phyloP scores from a whole-genome alignment of 106 monocot genomes.

The Narthecium ossifragum region DNA sequence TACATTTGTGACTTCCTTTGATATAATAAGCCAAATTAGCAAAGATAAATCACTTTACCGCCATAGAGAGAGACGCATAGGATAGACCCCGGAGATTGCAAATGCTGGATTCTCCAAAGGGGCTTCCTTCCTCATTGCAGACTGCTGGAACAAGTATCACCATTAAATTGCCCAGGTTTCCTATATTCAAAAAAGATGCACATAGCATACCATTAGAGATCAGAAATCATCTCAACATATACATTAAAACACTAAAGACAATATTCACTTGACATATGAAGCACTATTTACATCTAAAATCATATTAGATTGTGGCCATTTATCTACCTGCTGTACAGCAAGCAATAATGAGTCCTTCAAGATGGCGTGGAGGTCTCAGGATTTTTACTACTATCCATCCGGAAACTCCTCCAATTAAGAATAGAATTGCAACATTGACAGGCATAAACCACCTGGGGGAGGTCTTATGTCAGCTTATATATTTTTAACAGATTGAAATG shows the following conservation, averaged over 20 bases:
- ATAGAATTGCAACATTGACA: slow-evolving; percentile 55
- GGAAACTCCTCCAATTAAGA: slow-evolving; percentile 44
- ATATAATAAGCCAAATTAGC: not conserved
- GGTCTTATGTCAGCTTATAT: no score
- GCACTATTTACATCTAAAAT: no score
- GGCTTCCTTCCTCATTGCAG: slow-evolving; percentile 18
- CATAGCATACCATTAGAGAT: not conserved
- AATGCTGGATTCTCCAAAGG: slow-evolving; percentile 22
- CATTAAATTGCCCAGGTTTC: slow-evolving; percentile 31
- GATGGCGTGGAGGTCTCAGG: slow-evolving; percentile 36
- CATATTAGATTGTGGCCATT: no score
- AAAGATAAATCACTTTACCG: slow-evolving; percentile 6
- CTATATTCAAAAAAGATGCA: slow-evolving; percentile 1
- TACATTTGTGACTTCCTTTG: not conserved
- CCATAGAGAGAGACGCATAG: slow-evolving; percentile 38
- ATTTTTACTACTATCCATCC: slow-evolving; percentile 76
- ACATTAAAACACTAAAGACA: not conserved
- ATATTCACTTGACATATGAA: not conserved
- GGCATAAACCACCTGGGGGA: slow-evolving; percentile 83
- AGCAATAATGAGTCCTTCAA: slow-evolving; percentile 62
- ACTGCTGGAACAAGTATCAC: slow-evolving; percentile 28
- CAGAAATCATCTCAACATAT: no score
- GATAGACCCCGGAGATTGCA: slow-evolving; percentile 15
- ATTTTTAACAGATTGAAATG: no score
- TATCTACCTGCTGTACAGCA: slow-evolving; percentile 58